Base-by-base conservation (phyloP, 2,329 filamentous ascomycete species). In the Aschersonia sp. region DNA sequence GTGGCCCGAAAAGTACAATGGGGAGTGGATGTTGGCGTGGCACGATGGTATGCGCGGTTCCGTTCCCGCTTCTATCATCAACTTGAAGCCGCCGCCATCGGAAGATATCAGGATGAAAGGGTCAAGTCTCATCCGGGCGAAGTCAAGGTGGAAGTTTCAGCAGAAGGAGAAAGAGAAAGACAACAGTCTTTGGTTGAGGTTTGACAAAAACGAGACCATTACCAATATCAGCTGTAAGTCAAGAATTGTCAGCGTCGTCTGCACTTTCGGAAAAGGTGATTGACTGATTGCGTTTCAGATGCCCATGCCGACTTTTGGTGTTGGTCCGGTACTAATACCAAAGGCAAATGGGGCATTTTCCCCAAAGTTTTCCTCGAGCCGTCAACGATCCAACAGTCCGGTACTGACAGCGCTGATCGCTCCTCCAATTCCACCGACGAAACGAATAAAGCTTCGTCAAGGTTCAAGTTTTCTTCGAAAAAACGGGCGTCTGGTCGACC, bases 201-300 rank as follows among this genome's bases (percentile, higher is more conserved):
- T 85, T 56, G 79, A 82, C 31, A 82, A 81, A 58, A 78, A 77
- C 28, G 82, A 85, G 52, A 68, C 72, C 3, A 82, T 84, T 12
- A 78, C 72, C 53, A 86, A 82, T 62, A 86, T 77, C 30, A 65
- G 64, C 47, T 77, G 73, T 73, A 57, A 66, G 72, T 68, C 43
- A 28, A 44, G 30, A 9, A 12, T 31, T 30, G 43, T 30, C 29
- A 9, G 20, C 20, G 20, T 20, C 20, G 20, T 20, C 20, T 20
- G 20, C 20, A 20, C 20, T 20, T 20, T 20, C 20, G 20, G 20
- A 20, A 20, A 20, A 20, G 20, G 20, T 20, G 20, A 40, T 43
- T 53, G 43, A 55, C 48, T 40, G n/a, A 3, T 20, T 3, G 4
- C 30, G 6, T 4, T 12, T 32, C 29, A 73, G 71, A 67, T 66